These are phyloP conservation scores for Coemansia sp. DNA, from an alignment of 192 early-diverging fungal genomes.

Conservation along the genomic window DNA sequence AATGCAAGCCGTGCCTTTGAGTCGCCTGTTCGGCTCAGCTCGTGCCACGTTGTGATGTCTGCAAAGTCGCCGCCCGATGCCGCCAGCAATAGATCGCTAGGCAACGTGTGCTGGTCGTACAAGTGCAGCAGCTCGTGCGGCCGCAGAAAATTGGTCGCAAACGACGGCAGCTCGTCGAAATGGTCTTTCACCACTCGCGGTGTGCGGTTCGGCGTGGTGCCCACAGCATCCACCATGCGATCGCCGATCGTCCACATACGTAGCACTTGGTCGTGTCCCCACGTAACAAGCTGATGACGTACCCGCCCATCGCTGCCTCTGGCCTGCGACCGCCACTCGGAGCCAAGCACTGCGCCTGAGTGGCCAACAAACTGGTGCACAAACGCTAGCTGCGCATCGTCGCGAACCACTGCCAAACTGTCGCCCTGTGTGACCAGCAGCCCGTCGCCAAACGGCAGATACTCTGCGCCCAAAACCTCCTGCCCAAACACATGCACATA, in stretches of 20 bases:
- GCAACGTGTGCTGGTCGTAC: conserved; percentile 19
- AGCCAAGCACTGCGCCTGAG: conserved; percentile 26
- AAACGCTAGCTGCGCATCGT: conserved; percentile 15
- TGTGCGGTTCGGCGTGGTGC: not conserved
- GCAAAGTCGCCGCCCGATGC: conserved; percentile 2
- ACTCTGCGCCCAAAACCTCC: conserved; percentile 36
- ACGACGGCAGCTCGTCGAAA: conserved; percentile 21
- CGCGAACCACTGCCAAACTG: conserved; percentile 17
- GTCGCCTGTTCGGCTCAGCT: conserved; percentile 1
- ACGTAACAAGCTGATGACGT: conserved; percentile 46
- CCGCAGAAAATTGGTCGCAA: conserved; percentile 40
- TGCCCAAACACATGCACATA: conserved; percentile 23
- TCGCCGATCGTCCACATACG: conserved; percentile 38
- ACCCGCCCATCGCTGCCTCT: not conserved
- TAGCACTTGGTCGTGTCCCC: conserved; percentile 47
- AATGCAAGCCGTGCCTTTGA: not conserved
- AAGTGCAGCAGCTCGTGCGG: conserved; percentile 47
- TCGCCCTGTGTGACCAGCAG: conserved; percentile 32
- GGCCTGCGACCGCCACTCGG: conserved; percentile 34
- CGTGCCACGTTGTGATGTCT: conserved; percentile 7
- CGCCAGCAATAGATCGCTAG: conserved; percentile 26
- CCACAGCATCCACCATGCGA: conserved; percentile 16
- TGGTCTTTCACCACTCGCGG: not conserved
- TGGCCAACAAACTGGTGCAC: conserved; percentile 44
- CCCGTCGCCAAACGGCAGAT: conserved; percentile 41